Evolutionary conservation across 768 basidiomycete genomes (phyloP).

Genomic region (Hypholoma fasciculare): DNA sequence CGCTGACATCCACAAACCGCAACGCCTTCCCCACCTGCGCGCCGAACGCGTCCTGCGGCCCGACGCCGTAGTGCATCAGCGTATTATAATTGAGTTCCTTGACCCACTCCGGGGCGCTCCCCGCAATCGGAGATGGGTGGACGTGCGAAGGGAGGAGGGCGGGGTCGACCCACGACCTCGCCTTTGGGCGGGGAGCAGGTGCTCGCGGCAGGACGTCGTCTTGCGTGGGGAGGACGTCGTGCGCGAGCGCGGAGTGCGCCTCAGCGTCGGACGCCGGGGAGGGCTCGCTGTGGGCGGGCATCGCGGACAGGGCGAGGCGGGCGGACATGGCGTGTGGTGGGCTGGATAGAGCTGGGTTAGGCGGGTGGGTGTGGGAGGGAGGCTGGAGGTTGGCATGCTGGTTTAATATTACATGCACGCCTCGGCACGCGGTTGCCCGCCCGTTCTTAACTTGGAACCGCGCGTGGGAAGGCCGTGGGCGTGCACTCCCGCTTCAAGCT

Average conservation of each 20-base stretch:
- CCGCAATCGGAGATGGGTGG: conserved; percentile 56
- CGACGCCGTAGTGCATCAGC: conserved; percentile 71
- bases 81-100: conserved; percentile 72
- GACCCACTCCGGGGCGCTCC: conserved; percentile 60
- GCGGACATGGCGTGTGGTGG: conserved; percentile 34
- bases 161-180: conserved; percentile 66
- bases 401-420: no score
- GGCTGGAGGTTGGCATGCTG: not conserved
- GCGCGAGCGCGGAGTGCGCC: no score
- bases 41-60: conserved; percentile 61
- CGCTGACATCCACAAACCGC: conserved; percentile 59
- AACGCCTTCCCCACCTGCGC: conserved; percentile 60
- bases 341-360: no score
- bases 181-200: no score
- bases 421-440: no score
- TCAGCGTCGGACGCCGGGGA: no score
- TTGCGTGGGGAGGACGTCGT: no score
- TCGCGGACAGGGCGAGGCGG: conserved; percentile 17
- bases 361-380: conserved; percentile 5
- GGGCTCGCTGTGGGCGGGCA: conserved; percentile 23
- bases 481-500: no score
- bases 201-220: no score
- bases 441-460: no score
- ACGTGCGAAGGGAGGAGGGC: conserved; percentile 57
- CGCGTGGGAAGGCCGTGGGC: no score